Evolutionary conservation across 225 moss, liverwort and hornwort genomes (phyloP).

Genomic region (Pseudisothecium myosuroides): DNA sequence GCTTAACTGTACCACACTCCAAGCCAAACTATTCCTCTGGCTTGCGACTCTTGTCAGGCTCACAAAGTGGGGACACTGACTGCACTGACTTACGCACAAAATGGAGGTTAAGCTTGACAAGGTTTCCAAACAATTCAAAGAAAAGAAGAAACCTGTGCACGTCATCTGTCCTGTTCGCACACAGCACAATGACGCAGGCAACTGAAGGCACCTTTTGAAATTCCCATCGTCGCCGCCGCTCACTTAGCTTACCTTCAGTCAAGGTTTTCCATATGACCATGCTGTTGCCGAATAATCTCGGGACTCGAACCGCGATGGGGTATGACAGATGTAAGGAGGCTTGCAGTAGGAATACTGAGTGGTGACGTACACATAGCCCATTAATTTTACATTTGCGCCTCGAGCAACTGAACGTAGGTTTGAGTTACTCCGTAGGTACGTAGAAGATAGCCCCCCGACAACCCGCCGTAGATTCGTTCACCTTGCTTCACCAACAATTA

Average conservation of each 20-base stretch:
- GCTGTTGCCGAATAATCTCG: neutral
- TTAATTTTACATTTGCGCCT: neutral
- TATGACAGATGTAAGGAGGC: too few relatives aligned
- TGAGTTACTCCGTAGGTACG: too few relatives aligned
- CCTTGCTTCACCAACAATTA: neutral
- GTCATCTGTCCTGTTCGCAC: neutral
- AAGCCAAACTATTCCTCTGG: neutral
- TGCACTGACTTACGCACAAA: neutral
- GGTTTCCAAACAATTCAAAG: neutral
- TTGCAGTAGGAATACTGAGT: too few relatives aligned
- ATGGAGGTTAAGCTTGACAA: neutral
- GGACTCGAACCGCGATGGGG: neutral
- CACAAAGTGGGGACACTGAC: neutral
- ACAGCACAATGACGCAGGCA: neutral
- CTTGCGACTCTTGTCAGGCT: neutral
- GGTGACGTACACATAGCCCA: neutral
- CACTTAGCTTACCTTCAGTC: neutral
- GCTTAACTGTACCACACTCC: neutral
- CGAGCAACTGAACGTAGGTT: neutral
- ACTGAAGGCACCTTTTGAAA: neutral
- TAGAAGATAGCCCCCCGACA: neutral
- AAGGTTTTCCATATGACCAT: neutral
- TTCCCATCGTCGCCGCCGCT: neutral
- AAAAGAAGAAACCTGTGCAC: neutral
- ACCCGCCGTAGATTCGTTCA: neutral